Base-by-base conservation (phyloP, 2,329 filamentous ascomycete genomes). In the Fusarium vanettenii region DNA sequence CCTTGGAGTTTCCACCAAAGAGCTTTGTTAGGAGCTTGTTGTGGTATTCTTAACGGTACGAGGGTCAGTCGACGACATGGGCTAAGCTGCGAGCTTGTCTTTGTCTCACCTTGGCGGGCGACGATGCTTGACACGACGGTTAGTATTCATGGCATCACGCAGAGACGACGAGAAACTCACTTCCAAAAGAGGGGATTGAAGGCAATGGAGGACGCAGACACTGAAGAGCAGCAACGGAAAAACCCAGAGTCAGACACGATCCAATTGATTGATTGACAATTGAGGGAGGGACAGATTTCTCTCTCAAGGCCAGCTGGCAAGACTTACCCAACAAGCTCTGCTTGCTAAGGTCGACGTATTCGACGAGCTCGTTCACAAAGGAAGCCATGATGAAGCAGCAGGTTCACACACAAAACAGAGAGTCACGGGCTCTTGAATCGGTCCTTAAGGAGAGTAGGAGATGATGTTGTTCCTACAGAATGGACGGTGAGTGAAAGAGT, bases 101-200 rank as follows among this genome's bases (percentile, higher is more conserved):
- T 52, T 31, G 48, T 78, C 84, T 59, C 76, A 95, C 94, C 94
- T 91, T 92, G 90, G 80, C 95, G 92, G 71, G 95, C 95, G 77
- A 95, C 92, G 79, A 95, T 93, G 83, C 94, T 97, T 77, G 62
- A 55, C 27, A n/a, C 18, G 41, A n/a, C 18, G 66, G 70, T 87
- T 80, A 87, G 85, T 73, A 37, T 18, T 39, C 56, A 50, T n/a
- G 25, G 18, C 8, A 61, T 48, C 64, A 52, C n/a, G 20, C 18
- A 22, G 39, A 43, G 50, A 43, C 52, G 73, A 70, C 60, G 71
- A 39, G 11, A 63, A 63, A 89, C 94, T 88, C 89, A 98, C 95
- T 99, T 99, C 97, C 97, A 99, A 85, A 98, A 98, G n/a, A 97
- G 92, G 25, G 97, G 97, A 85, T 99, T 99, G 86, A 99, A 98